phyloP scores from a whole-genome alignment of 2,329 filamentous ascomycete genomes.

The Stylonectria norvegica region DNA sequence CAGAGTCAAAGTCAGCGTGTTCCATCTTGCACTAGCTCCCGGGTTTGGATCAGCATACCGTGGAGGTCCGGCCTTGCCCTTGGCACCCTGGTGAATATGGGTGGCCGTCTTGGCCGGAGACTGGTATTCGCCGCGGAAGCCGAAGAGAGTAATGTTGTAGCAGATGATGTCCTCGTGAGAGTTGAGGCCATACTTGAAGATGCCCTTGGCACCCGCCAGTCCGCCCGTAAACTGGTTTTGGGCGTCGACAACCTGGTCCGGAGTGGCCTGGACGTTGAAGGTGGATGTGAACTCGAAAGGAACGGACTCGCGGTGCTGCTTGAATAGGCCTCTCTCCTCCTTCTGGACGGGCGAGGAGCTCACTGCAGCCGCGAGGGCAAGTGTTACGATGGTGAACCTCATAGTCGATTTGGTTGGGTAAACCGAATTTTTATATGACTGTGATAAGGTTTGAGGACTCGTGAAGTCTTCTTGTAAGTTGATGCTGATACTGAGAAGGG shows the following conservation, averaged over 20 bases:
- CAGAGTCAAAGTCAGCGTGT: constrained; percentile 1
- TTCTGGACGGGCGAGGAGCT: constrained; percentile 21
- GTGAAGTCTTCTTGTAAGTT: too few relatives aligned
- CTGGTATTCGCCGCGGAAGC: constrained; percentile 48
- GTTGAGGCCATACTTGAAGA: constrained; percentile 54
- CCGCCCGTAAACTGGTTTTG: constrained; percentile 38
- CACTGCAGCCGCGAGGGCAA: constrained; percentile 21
- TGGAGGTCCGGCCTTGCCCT: constrained; percentile 47
- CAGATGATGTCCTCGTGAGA: constrained; percentile 40
- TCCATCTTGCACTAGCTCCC: not conserved
- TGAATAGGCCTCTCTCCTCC: constrained; percentile 15
- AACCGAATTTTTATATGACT: too few relatives aligned
- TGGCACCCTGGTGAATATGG: constrained; percentile 50
- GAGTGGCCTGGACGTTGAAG: constrained; percentile 45
- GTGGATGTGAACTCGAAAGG: constrained; percentile 46
- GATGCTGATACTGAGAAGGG: too few relatives aligned
- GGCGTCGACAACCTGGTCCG: constrained; percentile 47
- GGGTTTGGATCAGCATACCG: constrained; percentile 27
- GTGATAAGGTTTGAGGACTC: too few relatives aligned
- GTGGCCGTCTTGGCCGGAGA: constrained; percentile 51
- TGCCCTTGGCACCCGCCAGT: constrained; percentile 41
- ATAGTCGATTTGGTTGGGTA: too few relatives aligned
- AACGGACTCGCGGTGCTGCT: constrained; percentile 11
- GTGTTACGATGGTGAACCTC: constrained; percentile 23
- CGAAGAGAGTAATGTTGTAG: constrained; percentile 49